phyloP scores from a whole-genome alignment of 2,329 filamentous ascomycete genomes.

The Dactylonectria macrodidyma region DNA sequence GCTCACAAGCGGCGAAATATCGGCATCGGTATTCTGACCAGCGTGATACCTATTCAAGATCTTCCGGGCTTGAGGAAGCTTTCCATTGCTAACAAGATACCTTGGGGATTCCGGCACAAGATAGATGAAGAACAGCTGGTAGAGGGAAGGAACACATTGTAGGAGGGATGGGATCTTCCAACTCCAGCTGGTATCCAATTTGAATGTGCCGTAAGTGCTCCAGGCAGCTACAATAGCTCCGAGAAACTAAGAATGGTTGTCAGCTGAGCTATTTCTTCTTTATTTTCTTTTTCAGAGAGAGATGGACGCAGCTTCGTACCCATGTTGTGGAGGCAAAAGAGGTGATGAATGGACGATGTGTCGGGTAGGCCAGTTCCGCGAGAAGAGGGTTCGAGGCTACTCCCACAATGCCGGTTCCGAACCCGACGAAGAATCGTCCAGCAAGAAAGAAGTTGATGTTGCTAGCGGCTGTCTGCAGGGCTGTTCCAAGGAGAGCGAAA shows the following conservation, averaged over 20 bases:
- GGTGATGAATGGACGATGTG: slow-evolving; percentile 53
- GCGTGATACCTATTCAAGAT: slow-evolving; percentile 45
- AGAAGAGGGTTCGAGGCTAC: slow-evolving; percentile 50
- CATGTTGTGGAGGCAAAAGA: slow-evolving; percentile 63
- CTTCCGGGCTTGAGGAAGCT: slow-evolving; percentile 51
- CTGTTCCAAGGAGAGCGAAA: slow-evolving; percentile 42
- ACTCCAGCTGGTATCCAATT: slow-evolving; percentile 40
- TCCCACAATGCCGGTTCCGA: slow-evolving; percentile 46
- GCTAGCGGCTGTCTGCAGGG: slow-evolving; percentile 45
- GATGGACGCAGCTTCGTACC: slow-evolving; percentile 15
- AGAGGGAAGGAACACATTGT: slow-evolving; percentile 23
- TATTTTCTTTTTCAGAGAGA: no score
- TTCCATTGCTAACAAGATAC: slow-evolving; percentile 52
- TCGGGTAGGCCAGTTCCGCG: slow-evolving; percentile 51
- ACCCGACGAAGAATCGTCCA: slow-evolving; percentile 50
- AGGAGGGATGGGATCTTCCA: slow-evolving; percentile 44
- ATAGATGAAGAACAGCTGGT: slow-evolving; percentile 24
- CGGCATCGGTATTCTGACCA: background rate
- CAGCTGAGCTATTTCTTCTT: background rate
- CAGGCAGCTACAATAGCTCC: slow-evolving; percentile 49
- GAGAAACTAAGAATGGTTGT: slow-evolving; percentile 51
- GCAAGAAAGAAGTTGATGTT: slow-evolving; percentile 49
- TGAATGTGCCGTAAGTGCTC: slow-evolving; percentile 45
- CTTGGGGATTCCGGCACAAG: slow-evolving; percentile 33
- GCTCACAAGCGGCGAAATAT: background rate